Evolutionary conservation across 192 early-diverging fungal species (phyloP), one percentile per base, ranked within the genome.

Genomic region (Cetraspora pellucida): DNA sequence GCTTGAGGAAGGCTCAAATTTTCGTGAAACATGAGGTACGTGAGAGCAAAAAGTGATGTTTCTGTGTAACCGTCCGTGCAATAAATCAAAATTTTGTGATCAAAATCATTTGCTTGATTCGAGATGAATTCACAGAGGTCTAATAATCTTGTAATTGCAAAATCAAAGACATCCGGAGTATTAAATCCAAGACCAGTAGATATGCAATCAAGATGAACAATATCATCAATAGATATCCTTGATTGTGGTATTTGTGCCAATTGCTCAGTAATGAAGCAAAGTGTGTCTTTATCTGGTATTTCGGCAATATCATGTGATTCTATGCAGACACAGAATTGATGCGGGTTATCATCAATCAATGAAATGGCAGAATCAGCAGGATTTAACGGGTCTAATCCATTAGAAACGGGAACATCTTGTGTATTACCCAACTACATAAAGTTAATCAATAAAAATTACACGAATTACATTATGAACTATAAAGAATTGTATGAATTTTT

Each of bases 11-110:
- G 78, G 28, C 74, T 69, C 59, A 87, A 45, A 64, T 77, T 74
- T 57, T 83, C 77, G 1, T 83, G 77, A 46, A 83, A 85, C 87
- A 89, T 89, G 19, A 89, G 47, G 58, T 84, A 82, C 19, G 79
- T 75, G 10, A 89, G 71, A 0, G 80, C 80, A 7, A 89, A 54
- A 25, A 88, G 37, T 46, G 85, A 85, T 2, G 83, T 83, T 68
- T 89, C 88, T 0, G 88, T 87, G 49, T 89, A 89, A 17, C 86
- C 88, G 46, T 89, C 88, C 10, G 83, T 74, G 50, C 86, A 89
- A 72, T 89, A 84, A 65, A 89, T 86, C 23, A 89, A 71, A 27
- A 88, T 80, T 19, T 78, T 82, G 19, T 78, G 80, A 16, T 65
- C 71, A 55, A 27, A 77, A 68, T 58, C 47, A 28, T 46, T 55